Percentiles rank a stretch among this genome's conserved stretches.
Evolutionary conservation across 352 stramenopile species (phyloP).

Genomic region (Globisporangium acanthophoron): DNA sequence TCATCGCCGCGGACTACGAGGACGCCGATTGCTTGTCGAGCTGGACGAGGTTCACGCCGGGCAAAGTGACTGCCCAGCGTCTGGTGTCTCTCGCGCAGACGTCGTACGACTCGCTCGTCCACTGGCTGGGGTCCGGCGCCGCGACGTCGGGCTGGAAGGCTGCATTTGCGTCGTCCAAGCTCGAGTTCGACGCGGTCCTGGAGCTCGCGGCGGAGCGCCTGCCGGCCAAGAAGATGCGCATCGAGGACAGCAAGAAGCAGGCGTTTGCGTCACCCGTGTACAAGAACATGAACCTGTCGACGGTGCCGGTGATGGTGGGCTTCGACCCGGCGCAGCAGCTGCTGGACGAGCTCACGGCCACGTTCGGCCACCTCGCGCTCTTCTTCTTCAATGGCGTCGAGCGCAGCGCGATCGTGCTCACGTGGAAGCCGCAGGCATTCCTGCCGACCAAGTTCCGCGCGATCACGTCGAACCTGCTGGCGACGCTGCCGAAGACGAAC

Average conservation of each 20-base stretch:
- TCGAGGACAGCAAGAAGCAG: conserved; percentile 55
- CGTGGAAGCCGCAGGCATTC: conserved; percentile 80
- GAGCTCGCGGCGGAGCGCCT: conserved; percentile 44
- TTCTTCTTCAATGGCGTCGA: conserved; percentile 80
- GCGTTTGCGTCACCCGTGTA: conserved; percentile 70
- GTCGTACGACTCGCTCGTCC: conserved; percentile 47
- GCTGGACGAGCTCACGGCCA: conserved; percentile 41
- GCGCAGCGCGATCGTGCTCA: conserved; percentile 56
- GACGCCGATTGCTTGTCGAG: conserved; percentile 74
- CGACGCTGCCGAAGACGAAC: conserved; percentile 34
- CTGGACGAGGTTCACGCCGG: conserved; percentile 64
- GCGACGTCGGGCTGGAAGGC: conserved; percentile 58
- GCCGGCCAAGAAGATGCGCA: conserved; percentile 58
- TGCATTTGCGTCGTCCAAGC: conserved; percentile 44
- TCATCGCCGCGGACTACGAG: conserved; percentile 77
- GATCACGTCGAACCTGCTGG: conserved; percentile 60
- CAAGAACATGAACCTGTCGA: conserved; percentile 81
- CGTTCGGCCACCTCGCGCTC: conserved; percentile 63
- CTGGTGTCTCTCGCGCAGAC: conserved; percentile 52
- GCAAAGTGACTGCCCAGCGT: conserved; percentile 62
- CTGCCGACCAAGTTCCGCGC: conserved; percentile 75
- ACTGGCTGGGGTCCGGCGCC: conserved; percentile 53
- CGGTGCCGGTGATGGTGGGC: conserved; percentile 57
- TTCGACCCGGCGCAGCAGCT: conserved; percentile 75
- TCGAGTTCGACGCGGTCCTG: conserved; percentile 63